A percentile compares a stretch with the other conserved stretches of the same genome.
These are phyloP conservation scores for Pythium rishiriense DNA, from an alignment of 352 stramenopile genomes.

Conservation along the genomic window DNA sequence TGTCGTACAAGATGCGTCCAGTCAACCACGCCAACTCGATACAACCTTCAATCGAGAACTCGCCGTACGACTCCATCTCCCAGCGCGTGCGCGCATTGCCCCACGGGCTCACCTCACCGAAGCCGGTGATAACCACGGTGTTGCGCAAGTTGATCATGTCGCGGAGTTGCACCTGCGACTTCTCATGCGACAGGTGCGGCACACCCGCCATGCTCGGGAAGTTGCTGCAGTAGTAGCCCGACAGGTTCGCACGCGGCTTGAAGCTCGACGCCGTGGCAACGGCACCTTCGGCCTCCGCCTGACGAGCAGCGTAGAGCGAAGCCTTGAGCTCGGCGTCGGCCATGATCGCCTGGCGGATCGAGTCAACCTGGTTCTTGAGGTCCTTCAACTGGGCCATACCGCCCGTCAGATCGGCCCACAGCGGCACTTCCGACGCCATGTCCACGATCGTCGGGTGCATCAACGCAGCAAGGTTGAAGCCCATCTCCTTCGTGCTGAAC, in stretches of 20 bases:
- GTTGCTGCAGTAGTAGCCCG: slow-evolving; percentile 66
- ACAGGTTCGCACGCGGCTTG: slow-evolving; percentile 63
- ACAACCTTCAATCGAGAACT: slow-evolving; percentile 89
- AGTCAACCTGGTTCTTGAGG: slow-evolving; percentile 65
- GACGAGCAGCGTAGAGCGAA: slow-evolving; percentile 28
- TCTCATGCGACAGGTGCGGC: slow-evolving; percentile 33
- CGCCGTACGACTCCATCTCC: slow-evolving; percentile 90
- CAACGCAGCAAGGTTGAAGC: slow-evolving; percentile 85
- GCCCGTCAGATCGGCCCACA: slow-evolving; percentile 82
- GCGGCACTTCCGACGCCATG: slow-evolving; percentile 60
- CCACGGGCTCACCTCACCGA: slow-evolving; percentile 86
- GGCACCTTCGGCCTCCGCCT: slow-evolving; percentile 25
- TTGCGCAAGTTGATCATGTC: slow-evolving; percentile 85
- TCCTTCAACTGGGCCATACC: slow-evolving; percentile 77
- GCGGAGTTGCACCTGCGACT: slow-evolving; percentile 46
- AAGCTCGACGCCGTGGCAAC: slow-evolving; percentile 27
- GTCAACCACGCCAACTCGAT: slow-evolving; percentile 88
- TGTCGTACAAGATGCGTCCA: slow-evolving; percentile 79
- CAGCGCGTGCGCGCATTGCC: slow-evolving; percentile 84
- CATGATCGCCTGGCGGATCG: slow-evolving; percentile 55
- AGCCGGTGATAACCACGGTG: slow-evolving; percentile 83
- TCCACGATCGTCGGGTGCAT: slow-evolving; percentile 82
- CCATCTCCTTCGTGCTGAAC: slow-evolving; percentile 87
- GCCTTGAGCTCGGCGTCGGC: slow-evolving; percentile 59
- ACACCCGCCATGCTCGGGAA: slow-evolving; percentile 63